These are phyloP conservation scores for Penicillium tannophilum DNA, from an alignment of 495 filamentous ascomycete species.

Conservation along the genomic window DNA sequence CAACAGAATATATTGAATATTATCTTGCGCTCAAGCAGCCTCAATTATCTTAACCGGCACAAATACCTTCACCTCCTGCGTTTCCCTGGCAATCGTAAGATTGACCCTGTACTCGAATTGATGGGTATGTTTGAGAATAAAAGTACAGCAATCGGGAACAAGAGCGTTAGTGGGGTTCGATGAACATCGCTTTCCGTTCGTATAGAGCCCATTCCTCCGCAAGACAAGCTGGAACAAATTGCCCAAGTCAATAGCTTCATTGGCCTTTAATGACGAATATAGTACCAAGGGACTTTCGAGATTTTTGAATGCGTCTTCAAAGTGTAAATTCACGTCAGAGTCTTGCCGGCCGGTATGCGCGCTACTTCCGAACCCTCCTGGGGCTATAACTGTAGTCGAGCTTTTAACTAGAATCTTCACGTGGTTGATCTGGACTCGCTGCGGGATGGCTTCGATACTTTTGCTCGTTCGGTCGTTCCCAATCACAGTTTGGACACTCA, in stretches of 20 bases:
- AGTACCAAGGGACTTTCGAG: constrained; percentile 5
- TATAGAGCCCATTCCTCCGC: not conserved
- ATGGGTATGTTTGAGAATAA: constrained; percentile 5
- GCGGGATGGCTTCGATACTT: constrained; percentile 13
- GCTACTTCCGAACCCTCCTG: not conserved
- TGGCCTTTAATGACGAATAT: not conserved
- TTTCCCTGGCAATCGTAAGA: constrained; percentile 3
- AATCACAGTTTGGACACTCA: constrained; percentile 9
- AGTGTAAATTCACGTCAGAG: constrained; percentile 3
- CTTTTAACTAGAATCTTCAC: constrained; percentile 5
- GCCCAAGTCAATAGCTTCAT: not conserved
- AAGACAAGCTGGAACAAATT: constrained; percentile 5
- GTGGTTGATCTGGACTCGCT: constrained; percentile 3
- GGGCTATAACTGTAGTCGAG: not conserved
- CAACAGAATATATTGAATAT: too few species aligned
- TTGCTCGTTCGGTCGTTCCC: not conserved
- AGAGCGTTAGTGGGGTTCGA: not conserved
- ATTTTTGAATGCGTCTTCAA: not conserved
- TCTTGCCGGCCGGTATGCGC: not conserved
- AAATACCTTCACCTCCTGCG: constrained; percentile 3
- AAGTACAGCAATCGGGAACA: constrained; percentile 5
- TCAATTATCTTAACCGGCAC: not conserved
- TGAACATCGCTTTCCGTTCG: not conserved
- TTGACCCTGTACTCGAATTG: constrained; percentile 6
- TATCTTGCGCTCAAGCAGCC: not conserved